Conservation (phyloP, 2,329 filamentous ascomycete genomes). For the Tolypocladium amazonense region DNA sequence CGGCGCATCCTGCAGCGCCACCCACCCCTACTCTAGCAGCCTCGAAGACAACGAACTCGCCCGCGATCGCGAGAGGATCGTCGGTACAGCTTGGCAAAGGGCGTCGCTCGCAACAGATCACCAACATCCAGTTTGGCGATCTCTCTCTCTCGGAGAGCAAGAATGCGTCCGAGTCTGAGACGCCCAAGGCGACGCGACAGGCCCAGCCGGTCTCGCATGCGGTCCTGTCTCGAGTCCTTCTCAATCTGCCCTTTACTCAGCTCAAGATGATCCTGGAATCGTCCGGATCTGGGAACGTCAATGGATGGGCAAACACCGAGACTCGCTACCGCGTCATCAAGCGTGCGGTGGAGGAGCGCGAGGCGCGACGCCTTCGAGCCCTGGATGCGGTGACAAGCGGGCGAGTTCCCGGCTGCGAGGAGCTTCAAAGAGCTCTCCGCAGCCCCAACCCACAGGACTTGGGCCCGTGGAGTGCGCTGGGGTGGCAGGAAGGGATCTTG, state of each 20-base stretch:
- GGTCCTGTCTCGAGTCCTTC: constrained; percentile 53
- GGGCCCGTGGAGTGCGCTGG: constrained; percentile 34
- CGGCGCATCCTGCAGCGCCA: constrained; percentile 11
- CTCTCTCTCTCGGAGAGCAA: constrained; percentile 29
- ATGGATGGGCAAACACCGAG: constrained; percentile 38
- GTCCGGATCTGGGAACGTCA: constrained; percentile 35
- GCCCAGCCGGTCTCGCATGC: constrained; percentile 27
- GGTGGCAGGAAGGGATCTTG: constrained; percentile 36
- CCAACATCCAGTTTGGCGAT: constrained; percentile 63
- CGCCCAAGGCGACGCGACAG: constrained; percentile 13
- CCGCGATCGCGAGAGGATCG: constrained; percentile 25
- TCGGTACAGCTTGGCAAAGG: constrained; percentile 22
- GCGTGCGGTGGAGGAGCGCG: constrained; percentile 44
- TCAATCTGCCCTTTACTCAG: constrained; percentile 59
- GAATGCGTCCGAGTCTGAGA: constrained; percentile 17
- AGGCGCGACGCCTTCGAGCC: constrained; percentile 38
- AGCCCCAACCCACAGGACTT: constrained; percentile 27
- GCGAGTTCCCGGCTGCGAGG: constrained; percentile 20
- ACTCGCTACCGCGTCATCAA: constrained; percentile 37
- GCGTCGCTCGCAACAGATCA: constrained; percentile 41
- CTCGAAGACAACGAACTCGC: constrained; percentile 6
- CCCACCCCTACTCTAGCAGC: constrained; percentile 3
- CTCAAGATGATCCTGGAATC: constrained; percentile 58
- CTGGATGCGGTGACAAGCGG: constrained; percentile 31
- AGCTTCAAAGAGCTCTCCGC: constrained; percentile 24